Conservation (phyloP, 345 rosid species). For the Lagerstroemia speciosa region DNA sequence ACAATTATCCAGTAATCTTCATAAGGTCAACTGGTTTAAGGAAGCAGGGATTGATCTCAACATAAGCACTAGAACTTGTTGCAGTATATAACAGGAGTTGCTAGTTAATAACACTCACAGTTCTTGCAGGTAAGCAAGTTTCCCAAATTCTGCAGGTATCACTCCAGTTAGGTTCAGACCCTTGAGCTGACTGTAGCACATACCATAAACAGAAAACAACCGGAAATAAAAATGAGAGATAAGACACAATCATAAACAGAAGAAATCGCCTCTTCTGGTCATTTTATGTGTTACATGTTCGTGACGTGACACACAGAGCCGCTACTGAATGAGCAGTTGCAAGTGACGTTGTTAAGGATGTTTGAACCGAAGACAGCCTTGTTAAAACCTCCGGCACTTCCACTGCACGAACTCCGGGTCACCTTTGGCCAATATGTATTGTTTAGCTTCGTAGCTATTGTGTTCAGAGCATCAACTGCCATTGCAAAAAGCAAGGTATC, state of each 20-base stretch:
- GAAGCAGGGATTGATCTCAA: neutral
- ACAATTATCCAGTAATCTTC: neutral
- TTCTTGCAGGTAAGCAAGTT: conserved; percentile 40
- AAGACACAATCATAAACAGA: neutral
- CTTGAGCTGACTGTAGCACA: conserved; percentile 39
- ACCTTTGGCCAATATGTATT: conserved; percentile 1
- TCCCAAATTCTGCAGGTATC: conserved; percentile 57
- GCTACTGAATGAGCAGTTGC: conserved; percentile 2
- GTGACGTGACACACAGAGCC: conserved; percentile 2
- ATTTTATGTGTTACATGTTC: neutral
- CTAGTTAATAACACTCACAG: conserved; percentile 33
- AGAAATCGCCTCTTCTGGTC: neutral
- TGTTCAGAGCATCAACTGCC: conserved; percentile 5
- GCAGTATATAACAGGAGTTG: neutral
- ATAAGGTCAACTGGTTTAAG: too few species aligned
- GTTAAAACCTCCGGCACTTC: neutral
- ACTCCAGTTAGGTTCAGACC: conserved; percentile 45
- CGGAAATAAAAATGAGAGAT: neutral
- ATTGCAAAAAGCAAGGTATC: neutral
- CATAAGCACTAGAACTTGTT: too few species aligned
- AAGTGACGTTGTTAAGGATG: conserved; percentile 8
- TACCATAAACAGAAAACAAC: neutral
- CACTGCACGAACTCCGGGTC: conserved; percentile 2
- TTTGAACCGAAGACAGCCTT: neutral
- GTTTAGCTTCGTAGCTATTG: neutral